Base-by-base conservation (phyloP, 2,329 filamentous ascomycete genomes). In the Aspergillus versicolor region DNA sequence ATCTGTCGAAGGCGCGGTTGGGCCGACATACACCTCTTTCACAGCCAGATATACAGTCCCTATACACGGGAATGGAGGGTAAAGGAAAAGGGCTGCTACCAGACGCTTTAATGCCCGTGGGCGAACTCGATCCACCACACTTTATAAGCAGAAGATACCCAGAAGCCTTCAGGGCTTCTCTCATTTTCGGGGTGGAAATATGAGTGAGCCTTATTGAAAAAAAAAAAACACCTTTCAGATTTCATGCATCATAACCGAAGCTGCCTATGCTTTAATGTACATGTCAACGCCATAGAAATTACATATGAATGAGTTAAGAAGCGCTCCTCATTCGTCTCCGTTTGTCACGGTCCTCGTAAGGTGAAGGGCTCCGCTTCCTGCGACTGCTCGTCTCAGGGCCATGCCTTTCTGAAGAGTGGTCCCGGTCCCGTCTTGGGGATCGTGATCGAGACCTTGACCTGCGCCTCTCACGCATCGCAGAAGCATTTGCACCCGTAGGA, bases 401-500 rank as follows among this genome's bases (percentile, higher is more conserved):
- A 65, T 86, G 76, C 19, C 81, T 78, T 62, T 83, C 80, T 43
- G 63, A 60, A 19, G 67, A 69, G 15, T 75, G 73, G 41, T 85
- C 83, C 46, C 68, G 64, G 50, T 64, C 70, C 59, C 67, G 66
- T 51, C 81, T 73, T 5, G 67, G 83, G n/a, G 84, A 86, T 57
- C 76, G 73, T 2, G 84, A 86, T 74, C 75, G 63, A 19, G 73
- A 74, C 34, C 67, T 65, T 6, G 72, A 72, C 37, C 68, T 69
- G 51, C 65, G 68, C 52, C 76, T 67, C 52, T 73, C 68, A 40
- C 71, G 71, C 21, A 81, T 70, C 27, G 65, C 68, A 59, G 73
- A 76, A 24, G 77, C 75, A 70, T 81, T 81, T 7, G 78, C 77
- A 34, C 78, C 78, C 3, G 74, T 79, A 9, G 75, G 74, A 8